phyloP scores from a whole-genome alignment of 1,284 basidiomycete genomes.

The Heterobasidion irregulare region DNA sequence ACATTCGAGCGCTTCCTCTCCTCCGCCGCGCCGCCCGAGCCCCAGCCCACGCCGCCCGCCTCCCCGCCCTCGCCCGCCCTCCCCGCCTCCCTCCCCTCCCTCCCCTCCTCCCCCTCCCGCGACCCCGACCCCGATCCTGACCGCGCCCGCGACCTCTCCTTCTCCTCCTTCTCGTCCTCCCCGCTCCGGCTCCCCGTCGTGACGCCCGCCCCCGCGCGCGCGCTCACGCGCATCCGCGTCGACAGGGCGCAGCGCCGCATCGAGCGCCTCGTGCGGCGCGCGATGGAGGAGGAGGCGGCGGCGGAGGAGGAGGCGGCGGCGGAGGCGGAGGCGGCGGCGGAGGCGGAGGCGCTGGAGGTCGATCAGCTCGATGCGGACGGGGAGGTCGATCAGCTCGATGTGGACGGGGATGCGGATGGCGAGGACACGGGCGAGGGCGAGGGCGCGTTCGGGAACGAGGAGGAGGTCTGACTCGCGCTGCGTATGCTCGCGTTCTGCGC shows the following conservation, averaged over 20 bases:
- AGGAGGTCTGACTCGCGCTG: background rate
- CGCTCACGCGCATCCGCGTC: conserved; percentile 15
- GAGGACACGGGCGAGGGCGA: conserved; percentile 13
- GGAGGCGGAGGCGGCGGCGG: conserved; percentile 11
- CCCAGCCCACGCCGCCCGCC: background rate
- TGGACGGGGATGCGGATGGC: conserved; percentile 8
- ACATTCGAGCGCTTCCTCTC: background rate
- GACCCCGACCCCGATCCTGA: conserved; percentile 1
- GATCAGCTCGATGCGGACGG: conserved; percentile 8
- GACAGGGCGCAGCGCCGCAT: conserved; percentile 17
- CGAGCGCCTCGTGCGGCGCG: conserved; percentile 18
- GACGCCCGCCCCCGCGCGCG: conserved; percentile 11
- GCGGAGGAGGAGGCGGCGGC: too few relatives aligned
- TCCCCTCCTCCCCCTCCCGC: too few relatives aligned
- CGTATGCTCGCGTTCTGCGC: too few relatives aligned
- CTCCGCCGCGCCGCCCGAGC: too few relatives aligned
- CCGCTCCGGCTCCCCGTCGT: conserved; percentile 9
- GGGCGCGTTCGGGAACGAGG: background rate
- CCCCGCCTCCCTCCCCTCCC: background rate
- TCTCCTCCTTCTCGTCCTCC: conserved; percentile 5
- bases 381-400: conserved; percentile 10
- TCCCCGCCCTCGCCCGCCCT: background rate
- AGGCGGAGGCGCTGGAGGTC: conserved; percentile 4
- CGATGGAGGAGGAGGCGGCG: conserved; percentile 17
- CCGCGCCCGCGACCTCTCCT: background rate